Conservation (phyloP, 2,329 filamentous ascomycete species). For the Blastomyces gilchristii region DNA sequence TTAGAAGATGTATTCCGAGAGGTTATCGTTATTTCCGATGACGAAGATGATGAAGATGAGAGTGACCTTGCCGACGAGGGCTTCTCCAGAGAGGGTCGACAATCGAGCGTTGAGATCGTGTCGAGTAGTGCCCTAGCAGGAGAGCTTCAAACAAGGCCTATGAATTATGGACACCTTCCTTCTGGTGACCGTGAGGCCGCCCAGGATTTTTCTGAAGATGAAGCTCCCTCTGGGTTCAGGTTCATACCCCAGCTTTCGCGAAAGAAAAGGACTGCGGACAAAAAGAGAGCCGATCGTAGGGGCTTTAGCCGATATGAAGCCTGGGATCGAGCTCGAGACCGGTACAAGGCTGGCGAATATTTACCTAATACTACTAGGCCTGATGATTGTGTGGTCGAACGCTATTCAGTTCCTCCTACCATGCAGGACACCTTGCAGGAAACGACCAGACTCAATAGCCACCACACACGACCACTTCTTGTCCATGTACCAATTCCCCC, state of each 20-base stretch:
- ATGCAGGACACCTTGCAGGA: conserved; percentile 2
- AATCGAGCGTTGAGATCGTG: conserved; percentile 36
- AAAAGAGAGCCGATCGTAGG: conserved; percentile 31
- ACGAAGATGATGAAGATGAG: conserved; percentile 42
- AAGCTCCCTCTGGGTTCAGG: conserved; percentile 29
- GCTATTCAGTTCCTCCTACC: conserved; percentile 2
- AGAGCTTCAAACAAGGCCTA: conserved; percentile 26
- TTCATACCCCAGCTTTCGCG: conserved; percentile 24
- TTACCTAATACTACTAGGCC: conserved; percentile 10
- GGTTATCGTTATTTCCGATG: conserved; percentile 54
- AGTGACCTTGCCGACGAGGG: conserved; percentile 24
- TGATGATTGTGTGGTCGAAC: background rate
- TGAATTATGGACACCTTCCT: conserved; percentile 20
- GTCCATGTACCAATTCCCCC: background rate
- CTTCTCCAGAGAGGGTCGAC: conserved; percentile 20
- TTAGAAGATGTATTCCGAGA: conserved; percentile 54
- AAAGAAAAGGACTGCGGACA: conserved; percentile 17
- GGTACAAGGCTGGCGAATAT: conserved; percentile 27
- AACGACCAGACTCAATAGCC: background rate
- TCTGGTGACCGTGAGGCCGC: conserved; percentile 15
- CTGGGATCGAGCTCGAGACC: conserved; percentile 37
- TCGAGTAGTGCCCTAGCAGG: conserved; percentile 30
- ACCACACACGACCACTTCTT: conserved; percentile 1
- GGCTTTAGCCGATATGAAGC: conserved; percentile 39
- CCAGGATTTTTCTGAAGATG: conserved; percentile 27